Evolutionary conservation across 805 yeast genomes (phyloP).

Genomic region (Candida corydali): DNA sequence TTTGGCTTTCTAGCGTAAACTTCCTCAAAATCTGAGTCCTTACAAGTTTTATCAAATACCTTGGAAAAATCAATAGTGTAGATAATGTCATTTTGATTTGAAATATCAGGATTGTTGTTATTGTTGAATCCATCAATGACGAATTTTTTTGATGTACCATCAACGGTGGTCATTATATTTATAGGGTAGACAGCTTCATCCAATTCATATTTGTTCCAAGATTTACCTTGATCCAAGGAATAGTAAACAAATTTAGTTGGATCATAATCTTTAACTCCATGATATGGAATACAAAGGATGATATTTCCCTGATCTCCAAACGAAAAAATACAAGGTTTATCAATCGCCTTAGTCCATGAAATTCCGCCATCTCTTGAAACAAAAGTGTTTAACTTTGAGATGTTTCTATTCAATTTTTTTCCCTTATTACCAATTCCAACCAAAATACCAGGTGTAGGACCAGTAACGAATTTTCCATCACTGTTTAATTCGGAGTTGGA

Average conservation of each 20-base stretch:
- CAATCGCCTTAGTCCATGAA: constrained; percentile 59
- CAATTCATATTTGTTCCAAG: constrained; percentile 55
- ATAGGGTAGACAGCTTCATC: constrained; percentile 40
- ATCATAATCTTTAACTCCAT: constrained; percentile 13
- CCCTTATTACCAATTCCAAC: constrained; percentile 34
- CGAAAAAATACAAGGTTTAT: constrained; percentile 49
- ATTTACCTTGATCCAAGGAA: constrained; percentile 69
- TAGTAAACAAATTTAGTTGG: constrained; percentile 35
- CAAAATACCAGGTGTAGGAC: constrained; percentile 52
- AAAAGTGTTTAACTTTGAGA: constrained; percentile 40
- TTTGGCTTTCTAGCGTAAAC: constrained; percentile 49
- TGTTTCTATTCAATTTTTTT: constrained; percentile 13
- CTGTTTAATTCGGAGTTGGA: constrained; percentile 33
- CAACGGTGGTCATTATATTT: constrained; percentile 54
- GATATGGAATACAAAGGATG: constrained; percentile 53
- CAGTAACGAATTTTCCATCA: constrained; percentile 39
- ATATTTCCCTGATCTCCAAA: constrained; percentile 81
- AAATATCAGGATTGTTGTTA: constrained; percentile 5
- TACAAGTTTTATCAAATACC: constrained; percentile 46
- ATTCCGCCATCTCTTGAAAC: constrained; percentile 74
- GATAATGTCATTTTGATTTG: constrained; percentile 16
- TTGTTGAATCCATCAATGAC: constrained; percentile 42
- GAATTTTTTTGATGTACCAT: constrained; percentile 64
- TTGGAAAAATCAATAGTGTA: constrained; percentile 52
- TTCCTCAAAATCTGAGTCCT: constrained; percentile 56